Conservation (phyloP, 1,284 basidiomycete genomes). For the Cutaneotrichosporon sp. region DNA sequence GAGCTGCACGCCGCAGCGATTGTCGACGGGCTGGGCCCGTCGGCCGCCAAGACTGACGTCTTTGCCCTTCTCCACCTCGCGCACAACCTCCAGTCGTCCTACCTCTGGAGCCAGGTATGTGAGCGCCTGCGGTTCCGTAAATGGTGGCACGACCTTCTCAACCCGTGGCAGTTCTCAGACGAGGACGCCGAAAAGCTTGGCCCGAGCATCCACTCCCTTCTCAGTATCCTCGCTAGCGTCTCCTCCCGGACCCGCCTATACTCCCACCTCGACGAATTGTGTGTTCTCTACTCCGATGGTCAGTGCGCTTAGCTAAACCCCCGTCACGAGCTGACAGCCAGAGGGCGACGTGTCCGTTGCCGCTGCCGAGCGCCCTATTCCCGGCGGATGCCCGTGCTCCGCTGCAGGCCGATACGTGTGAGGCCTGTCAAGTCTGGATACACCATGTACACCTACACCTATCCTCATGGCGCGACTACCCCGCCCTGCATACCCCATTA, state of each 20-base stretch:
- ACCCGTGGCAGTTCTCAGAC: slow-evolving; percentile 14
- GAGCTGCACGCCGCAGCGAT: slow-evolving; percentile 14
- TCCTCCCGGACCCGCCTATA: slow-evolving; percentile 3
- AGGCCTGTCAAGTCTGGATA: no score
- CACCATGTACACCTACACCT: no score
- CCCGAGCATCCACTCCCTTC: slow-evolving; percentile 6
- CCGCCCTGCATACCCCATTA: no score
- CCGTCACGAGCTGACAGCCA: not conserved
- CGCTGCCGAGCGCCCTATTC: slow-evolving; percentile 1
- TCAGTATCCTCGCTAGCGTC: slow-evolving; percentile 14
- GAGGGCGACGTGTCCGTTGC: slow-evolving; percentile 7
- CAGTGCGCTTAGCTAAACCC: not conserved
- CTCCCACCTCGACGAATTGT: slow-evolving; percentile 14
- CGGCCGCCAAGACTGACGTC: slow-evolving; percentile 6
- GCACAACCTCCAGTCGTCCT: slow-evolving; percentile 7
- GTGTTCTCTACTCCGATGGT: slow-evolving; percentile 15
- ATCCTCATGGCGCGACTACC: no score
- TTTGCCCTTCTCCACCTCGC: slow-evolving; percentile 14
- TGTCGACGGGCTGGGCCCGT: slow-evolving; percentile 6
- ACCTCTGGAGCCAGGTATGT: slow-evolving; percentile 16
- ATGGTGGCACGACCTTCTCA: slow-evolving; percentile 16
- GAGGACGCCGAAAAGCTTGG: slow-evolving; percentile 9
- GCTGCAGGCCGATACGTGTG: not conserved
- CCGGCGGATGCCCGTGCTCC: not conserved
- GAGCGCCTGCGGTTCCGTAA: slow-evolving; percentile 6